A percentile compares a stretch with the other conserved stretches of the same genome.
Evolutionary conservation across 106 monocot genomes (phyloP).

Genomic region (Alisma plantagoaquatica): DNA sequence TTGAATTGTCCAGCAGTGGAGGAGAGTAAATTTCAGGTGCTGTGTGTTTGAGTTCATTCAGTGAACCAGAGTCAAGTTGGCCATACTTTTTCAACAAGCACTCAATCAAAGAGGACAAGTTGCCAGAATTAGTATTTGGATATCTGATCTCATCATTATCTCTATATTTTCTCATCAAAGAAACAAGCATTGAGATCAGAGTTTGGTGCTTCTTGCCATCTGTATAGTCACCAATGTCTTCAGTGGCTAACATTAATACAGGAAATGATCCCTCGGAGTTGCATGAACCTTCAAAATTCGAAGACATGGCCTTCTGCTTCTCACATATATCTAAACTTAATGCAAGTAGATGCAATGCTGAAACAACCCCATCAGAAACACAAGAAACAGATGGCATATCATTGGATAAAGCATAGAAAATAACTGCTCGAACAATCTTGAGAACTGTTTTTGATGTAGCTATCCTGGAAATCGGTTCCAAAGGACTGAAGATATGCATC

Average conservation of each 20-base stretch:
- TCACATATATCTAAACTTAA: conserved; percentile 81
- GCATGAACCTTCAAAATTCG: background rate
- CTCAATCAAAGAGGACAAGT: conserved; percentile 56
- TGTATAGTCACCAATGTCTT: conserved; percentile 28
- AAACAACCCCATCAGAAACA: conserved; percentile 76
- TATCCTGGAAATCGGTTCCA: conserved; percentile 46
- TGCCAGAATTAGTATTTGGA: conserved; percentile 43
- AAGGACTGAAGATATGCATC: conserved; percentile 47
- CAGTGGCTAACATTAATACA: conserved; percentile 40
- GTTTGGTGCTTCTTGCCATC: conserved; percentile 39
- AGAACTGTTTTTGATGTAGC: conserved; percentile 58
- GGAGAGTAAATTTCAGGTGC: conserved; percentile 44
- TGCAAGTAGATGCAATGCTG: conserved; percentile 71
- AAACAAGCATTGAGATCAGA: conserved; percentile 61
- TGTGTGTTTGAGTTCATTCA: conserved; percentile 35
- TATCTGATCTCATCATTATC: conserved; percentile 30
- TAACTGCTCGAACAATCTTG: conserved; percentile 52
- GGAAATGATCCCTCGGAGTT: conserved; percentile 19
- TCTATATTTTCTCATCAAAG: conserved; percentile 56
- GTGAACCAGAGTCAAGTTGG: conserved; percentile 39
- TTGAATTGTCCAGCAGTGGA: conserved; percentile 5
- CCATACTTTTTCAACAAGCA: conserved; percentile 67
- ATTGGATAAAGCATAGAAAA: conserved; percentile 61
- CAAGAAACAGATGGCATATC: conserved; percentile 37
- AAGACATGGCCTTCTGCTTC: background rate